Conservation (phyloP, 139 green algal genomes). For the Tetraselmis chui region DNA sequence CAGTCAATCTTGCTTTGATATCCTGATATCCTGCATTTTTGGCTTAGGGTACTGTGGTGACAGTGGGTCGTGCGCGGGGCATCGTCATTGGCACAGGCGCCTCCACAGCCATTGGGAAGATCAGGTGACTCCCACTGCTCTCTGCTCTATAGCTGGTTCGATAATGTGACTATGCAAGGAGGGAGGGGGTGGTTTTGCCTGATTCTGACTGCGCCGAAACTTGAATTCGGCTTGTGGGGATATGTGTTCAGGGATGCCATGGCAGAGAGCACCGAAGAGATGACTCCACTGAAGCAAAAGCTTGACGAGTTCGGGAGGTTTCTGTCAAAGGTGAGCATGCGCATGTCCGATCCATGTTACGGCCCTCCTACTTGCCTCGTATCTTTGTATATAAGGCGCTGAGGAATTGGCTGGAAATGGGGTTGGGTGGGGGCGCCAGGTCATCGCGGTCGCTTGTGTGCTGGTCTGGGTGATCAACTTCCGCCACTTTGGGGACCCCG, state of each 20-base stretch:
- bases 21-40: slow-evolving; percentile 44
- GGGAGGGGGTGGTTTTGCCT: not conserved
- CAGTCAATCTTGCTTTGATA: too few species aligned
- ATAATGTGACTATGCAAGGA: too few species aligned
- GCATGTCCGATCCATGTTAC: too few species aligned
- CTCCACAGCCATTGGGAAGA: slow-evolving; percentile 74
- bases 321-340: slow-evolving; percentile 54
- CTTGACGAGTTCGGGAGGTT: slow-evolving; percentile 71
- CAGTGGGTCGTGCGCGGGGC: slow-evolving; percentile 36
- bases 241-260: slow-evolving; percentile 26
- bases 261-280: slow-evolving; percentile 31
- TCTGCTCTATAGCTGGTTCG: too few species aligned
- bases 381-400: too few species aligned
- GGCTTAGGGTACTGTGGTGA: slow-evolving; percentile 42
- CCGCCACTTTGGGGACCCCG: slow-evolving; percentile 61
- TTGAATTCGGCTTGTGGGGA: not conserved
- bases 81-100: slow-evolving; percentile 66
- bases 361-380: too few species aligned
- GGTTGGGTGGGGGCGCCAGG: too few species aligned
- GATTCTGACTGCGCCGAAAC: not conserved
- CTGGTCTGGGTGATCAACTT: slow-evolving; percentile 82
- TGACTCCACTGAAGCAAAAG: slow-evolving; percentile 75
- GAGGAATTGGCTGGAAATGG: too few species aligned
- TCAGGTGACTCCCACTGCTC: too few species aligned
- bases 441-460: slow-evolving; percentile 75